Conservation (phyloP, 495 filamentous ascomycete genomes). For the Talaromyces borbonicus region DNA sequence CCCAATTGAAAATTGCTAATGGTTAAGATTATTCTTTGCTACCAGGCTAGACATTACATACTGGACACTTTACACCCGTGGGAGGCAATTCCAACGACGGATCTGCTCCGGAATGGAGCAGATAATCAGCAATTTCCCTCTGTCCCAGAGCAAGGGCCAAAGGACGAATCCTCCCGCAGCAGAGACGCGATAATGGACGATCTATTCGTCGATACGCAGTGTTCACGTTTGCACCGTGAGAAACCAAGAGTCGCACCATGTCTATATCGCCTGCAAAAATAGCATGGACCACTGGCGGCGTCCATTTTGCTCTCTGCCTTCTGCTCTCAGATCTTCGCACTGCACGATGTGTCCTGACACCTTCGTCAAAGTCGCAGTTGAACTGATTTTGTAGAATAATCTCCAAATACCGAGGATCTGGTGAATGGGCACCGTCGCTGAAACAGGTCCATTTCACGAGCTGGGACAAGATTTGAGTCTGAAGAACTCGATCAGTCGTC, state of each 20-base stretch:
- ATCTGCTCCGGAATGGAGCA: not conserved
- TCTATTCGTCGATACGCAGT: not conserved
- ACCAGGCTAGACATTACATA: not conserved
- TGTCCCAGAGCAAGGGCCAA: not conserved
- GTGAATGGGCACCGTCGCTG: not conserved
- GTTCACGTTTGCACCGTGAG: conserved; percentile 1
- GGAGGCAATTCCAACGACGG: not conserved
- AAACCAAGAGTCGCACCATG: conserved; percentile 2
- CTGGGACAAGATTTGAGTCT: not conserved
- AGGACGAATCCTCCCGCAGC: not conserved
- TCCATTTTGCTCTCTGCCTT: not conserved
- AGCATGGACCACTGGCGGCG: not conserved
- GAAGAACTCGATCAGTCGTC: not conserved
- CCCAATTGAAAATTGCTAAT: too few species aligned
- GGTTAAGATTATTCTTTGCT: not conserved
- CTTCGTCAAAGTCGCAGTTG: not conserved
- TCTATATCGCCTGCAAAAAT: not conserved
- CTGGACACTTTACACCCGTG: not conserved
- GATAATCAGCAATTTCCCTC: not conserved
- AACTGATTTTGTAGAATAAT: not conserved
- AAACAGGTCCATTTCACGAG: not conserved
- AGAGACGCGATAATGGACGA: not conserved
- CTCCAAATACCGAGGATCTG: not conserved
- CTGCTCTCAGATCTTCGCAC: not conserved
- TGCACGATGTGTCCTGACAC: not conserved